Percentiles rank a stretch among this genome's conserved stretches.
Conservation (phyloP, 2,329 filamentous ascomycete species). For the Parasarocladium wereldwijsianum region DNA sequence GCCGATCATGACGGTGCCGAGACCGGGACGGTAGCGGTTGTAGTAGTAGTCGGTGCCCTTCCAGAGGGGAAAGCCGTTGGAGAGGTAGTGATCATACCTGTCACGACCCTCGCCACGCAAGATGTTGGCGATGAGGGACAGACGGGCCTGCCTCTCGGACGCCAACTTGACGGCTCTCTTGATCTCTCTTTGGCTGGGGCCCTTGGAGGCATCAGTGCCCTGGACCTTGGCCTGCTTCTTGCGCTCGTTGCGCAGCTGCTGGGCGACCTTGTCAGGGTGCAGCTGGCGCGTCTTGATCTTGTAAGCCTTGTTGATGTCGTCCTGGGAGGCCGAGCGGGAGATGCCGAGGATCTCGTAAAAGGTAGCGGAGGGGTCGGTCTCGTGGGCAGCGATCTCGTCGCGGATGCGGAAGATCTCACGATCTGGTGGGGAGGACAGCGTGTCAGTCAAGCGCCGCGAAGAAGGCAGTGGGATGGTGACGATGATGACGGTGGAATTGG, state of each 20-base stretch:
- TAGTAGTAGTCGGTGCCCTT: conserved; percentile 99
- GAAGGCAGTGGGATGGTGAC: neutral
- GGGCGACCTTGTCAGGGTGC: conserved; percentile 92
- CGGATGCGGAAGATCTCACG: conserved; percentile 94
- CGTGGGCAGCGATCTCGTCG: conserved; percentile 73
- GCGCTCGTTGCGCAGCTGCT: conserved; percentile 61
- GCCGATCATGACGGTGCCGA: conserved; percentile 71
- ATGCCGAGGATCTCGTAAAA: conserved; percentile 94
- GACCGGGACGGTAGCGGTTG: conserved; percentile 76
- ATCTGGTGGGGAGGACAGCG: conserved; percentile 44
- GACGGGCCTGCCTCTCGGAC: conserved; percentile 66
- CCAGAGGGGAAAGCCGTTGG: conserved; percentile 90
- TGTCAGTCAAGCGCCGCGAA: neutral
- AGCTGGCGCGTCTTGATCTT: conserved; percentile 70
- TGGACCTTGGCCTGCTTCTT: conserved; percentile 37
- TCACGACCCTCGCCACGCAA: conserved; percentile 67
- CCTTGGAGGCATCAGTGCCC: conserved; percentile 59
- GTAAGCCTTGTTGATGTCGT: conserved; percentile 89
- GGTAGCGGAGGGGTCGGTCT: conserved; percentile 58
- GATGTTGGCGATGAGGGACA: conserved; percentile 75
- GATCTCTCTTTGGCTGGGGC: conserved; percentile 60
- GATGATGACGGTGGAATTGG: neutral
- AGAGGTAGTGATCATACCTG: conserved; percentile 88
- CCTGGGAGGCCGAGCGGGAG: conserved; percentile 55
- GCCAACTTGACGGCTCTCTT: conserved; percentile 68